Percentiles rank a stretch among this genome's conserved stretches.
Conservation (phyloP, 2,329 filamentous ascomycete species). For the Penicillium corylophilum region DNA sequence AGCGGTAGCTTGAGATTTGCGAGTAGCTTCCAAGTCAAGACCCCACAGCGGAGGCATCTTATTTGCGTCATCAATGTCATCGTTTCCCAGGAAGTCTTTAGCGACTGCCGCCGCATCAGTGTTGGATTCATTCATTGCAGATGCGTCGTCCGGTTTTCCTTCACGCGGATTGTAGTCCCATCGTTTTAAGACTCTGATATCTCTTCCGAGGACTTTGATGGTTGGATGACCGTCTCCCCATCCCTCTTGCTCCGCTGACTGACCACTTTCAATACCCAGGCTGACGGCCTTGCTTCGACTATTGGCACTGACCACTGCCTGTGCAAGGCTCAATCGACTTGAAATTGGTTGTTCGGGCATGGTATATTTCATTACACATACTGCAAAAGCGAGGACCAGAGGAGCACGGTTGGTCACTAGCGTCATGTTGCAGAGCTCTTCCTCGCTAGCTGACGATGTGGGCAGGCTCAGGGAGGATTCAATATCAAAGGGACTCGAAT, state of each 20-base stretch:
- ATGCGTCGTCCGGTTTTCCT: slow-evolving; percentile 33
- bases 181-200: slow-evolving; percentile 72
- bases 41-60: slow-evolving; percentile 55
- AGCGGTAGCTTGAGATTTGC: slow-evolving; percentile 43
- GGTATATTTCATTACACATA: slow-evolving; percentile 71
- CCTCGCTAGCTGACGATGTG: slow-evolving; percentile 47
- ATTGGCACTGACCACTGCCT: slow-evolving; percentile 80
- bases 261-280: slow-evolving; percentile 67
- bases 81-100: slow-evolving; percentile 15
- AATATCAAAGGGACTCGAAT: slow-evolving; percentile 29
- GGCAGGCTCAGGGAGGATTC: slow-evolving; percentile 39
- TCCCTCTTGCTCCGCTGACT: slow-evolving; percentile 66
- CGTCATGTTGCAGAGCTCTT: slow-evolving; percentile 56
- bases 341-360: slow-evolving; percentile 84
- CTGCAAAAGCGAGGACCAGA: slow-evolving; percentile 75
- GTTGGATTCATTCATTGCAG: background rate
- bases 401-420: slow-evolving; percentile 79
- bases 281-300: slow-evolving; percentile 73
- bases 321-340: slow-evolving; percentile 77
- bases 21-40: slow-evolving; percentile 57
- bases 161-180: slow-evolving; percentile 67
- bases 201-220: slow-evolving; percentile 69
- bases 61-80: slow-evolving; percentile 22
- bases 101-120: background rate
- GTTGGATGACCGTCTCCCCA: slow-evolving; percentile 75